Percentiles rank a stretch among this genome's conserved stretches.
Evolutionary conservation across 805 yeast genomes (phyloP).

Genomic region (Lipomyces yamanashiensis): DNA sequence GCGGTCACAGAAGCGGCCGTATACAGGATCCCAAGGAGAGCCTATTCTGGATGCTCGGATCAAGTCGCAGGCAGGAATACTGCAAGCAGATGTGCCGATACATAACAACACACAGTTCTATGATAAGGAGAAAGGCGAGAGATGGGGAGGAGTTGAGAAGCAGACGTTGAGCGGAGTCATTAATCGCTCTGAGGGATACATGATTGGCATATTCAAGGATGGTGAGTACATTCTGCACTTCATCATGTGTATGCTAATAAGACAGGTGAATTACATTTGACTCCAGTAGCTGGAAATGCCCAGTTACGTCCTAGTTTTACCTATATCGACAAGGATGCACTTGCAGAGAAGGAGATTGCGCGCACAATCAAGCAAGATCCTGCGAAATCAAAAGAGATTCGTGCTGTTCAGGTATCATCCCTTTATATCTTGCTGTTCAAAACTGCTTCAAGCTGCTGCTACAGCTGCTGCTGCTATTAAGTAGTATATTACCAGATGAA

Average conservation of each 20-base stretch:
- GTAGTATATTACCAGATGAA: not conserved
- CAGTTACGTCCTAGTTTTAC: slow-evolving; percentile 83
- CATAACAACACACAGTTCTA: slow-evolving; percentile 65
- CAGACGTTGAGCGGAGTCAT: slow-evolving; percentile 75
- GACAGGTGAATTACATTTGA: slow-evolving; percentile 56
- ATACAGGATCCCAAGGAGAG: slow-evolving; percentile 47
- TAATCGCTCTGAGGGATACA: slow-evolving; percentile 43
- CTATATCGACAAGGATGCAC: slow-evolving; percentile 67
- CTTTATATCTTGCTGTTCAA: not conserved
- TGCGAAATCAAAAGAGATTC: slow-evolving; percentile 53
- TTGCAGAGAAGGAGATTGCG: slow-evolving; percentile 51
- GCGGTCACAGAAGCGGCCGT: slow-evolving; percentile 53
- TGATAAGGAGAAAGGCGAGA: slow-evolving; percentile 64
- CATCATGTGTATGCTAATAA: not conserved
- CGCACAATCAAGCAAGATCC: slow-evolving; percentile 49
- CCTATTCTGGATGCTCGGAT: slow-evolving; percentile 54
- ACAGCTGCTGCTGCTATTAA: not conserved
- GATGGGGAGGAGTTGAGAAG: slow-evolving; percentile 64
- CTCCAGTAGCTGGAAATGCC: slow-evolving; percentile 67
- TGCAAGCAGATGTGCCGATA: slow-evolving; percentile 79
- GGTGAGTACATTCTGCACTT: slow-evolving; percentile 39
- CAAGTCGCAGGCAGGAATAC: slow-evolving; percentile 63
- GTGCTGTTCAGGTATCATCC: slow-evolving; percentile 59
- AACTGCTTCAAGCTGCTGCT: too few species aligned
- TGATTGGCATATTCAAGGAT: slow-evolving; percentile 50